Evolutionary conservation across 73 alveolate species (phyloP).

Genomic region (Paramecium caudatum): DNA sequence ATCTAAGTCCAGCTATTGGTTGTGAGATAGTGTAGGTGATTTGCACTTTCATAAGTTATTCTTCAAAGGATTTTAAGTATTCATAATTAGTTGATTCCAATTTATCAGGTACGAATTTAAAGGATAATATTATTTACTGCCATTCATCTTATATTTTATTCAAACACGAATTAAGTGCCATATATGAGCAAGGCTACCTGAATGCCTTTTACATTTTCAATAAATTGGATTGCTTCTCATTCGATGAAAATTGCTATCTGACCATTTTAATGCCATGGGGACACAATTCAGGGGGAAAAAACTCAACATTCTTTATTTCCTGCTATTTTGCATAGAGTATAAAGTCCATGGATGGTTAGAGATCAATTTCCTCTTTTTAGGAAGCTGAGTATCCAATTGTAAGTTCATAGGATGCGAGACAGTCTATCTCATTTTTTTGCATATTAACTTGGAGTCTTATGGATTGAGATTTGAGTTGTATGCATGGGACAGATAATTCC

Average conservation of each 20-base stretch:
- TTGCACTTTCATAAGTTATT: neutral
- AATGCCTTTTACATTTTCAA: conserved; percentile 29
- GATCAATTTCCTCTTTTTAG: neutral
- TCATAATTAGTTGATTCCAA: conserved; percentile 38
- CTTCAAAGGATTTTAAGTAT: conserved; percentile 7
- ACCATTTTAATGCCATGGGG: neutral
- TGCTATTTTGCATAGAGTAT: neutral
- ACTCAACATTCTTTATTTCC: conserved; percentile 6
- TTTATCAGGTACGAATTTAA: conserved; percentile 8
- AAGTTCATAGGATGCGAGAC: conserved; percentile 64
- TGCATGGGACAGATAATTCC: neutral
- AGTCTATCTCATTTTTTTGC: neutral
- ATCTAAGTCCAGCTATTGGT: conserved; percentile 61
- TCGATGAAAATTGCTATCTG: neutral
- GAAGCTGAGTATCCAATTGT: conserved; percentile 52
- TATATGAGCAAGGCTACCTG: conserved; percentile 38
- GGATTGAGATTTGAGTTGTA: conserved; percentile 1
- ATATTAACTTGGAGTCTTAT: neutral
- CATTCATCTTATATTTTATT: conserved; percentile 9
- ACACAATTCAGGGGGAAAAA: neutral
- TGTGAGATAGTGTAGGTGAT: neutral
- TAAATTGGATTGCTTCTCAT: conserved; percentile 1
- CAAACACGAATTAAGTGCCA: neutral
- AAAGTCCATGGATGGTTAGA: conserved; percentile 17
- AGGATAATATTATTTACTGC: neutral